Evolutionary conservation across 1,139 yeast species (phyloP).

Genomic region (Candida gigantensis): DNA sequence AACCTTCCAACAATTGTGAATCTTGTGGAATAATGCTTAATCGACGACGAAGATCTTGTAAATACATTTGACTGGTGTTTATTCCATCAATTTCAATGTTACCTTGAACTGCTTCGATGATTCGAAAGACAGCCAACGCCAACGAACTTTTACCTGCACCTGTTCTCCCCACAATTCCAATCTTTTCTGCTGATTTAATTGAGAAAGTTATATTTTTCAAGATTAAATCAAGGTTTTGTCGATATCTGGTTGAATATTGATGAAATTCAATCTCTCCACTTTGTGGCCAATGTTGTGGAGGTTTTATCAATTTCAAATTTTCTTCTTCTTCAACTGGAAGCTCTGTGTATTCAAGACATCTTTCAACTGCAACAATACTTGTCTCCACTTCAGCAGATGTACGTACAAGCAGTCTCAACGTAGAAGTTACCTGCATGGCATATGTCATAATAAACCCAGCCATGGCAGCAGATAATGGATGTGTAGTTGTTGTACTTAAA

Average conservation of each 20-base stretch:
- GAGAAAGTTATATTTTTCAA: slow-evolving; percentile 26
- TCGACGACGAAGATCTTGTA: slow-evolving; percentile 53
- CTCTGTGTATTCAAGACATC: slow-evolving; percentile 32
- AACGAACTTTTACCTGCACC: slow-evolving; percentile 40
- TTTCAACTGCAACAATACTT: slow-evolving; percentile 32
- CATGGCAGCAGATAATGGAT: slow-evolving; percentile 27
- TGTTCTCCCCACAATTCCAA: slow-evolving; percentile 39
- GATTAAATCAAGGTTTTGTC: slow-evolving; percentile 32
- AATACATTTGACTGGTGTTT: slow-evolving; percentile 46
- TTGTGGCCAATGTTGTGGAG: slow-evolving; percentile 29
- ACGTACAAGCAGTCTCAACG: slow-evolving; percentile 29
- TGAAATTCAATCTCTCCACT: slow-evolving; percentile 28
- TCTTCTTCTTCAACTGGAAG: slow-evolving; percentile 26
- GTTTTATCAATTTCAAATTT: slow-evolving; percentile 16
- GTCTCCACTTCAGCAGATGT: slow-evolving; percentile 35
- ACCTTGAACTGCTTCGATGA: slow-evolving; percentile 32
- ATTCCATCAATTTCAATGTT: slow-evolving; percentile 46
- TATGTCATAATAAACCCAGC: slow-evolving; percentile 40
- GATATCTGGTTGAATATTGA: slow-evolving; percentile 31
- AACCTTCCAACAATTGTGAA: slow-evolving; percentile 66
- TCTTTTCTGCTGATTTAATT: slow-evolving; percentile 30
- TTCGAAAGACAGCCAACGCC: slow-evolving; percentile 34
- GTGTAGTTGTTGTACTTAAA: slow-evolving; percentile 20
- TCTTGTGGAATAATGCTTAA: slow-evolving; percentile 71
- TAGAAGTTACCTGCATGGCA: slow-evolving; percentile 30